A percentile compares a stretch with the other conserved stretches of the same genome.
phyloP scores from a whole-genome alignment of 2,329 filamentous ascomycete species.

The Trichophyton mentagrophytes region DNA sequence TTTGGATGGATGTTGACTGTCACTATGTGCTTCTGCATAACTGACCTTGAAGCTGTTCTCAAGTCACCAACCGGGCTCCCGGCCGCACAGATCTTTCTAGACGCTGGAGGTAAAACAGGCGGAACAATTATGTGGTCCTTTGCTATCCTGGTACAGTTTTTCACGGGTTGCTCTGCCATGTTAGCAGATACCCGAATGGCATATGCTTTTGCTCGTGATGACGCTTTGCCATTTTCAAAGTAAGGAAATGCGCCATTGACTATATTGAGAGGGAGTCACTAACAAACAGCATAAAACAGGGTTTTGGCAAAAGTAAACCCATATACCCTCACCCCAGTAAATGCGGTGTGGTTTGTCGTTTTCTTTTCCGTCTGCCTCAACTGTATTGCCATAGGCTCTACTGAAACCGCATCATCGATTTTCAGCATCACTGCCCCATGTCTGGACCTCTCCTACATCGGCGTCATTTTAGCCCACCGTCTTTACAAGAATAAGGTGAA shows the following conservation, averaged over 20 bases:
- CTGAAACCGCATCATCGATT: conserved; percentile 36
- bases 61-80: conserved; percentile 47
- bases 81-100: conserved; percentile 47
- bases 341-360: conserved; percentile 53
- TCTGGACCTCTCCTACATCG: conserved; percentile 43
- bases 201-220: conserved; percentile 48
- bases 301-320: conserved; percentile 42
- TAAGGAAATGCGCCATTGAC: conserved; percentile 19
- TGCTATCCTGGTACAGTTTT: conserved; percentile 51
- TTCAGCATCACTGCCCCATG: conserved; percentile 43
- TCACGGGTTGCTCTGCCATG: conserved; percentile 53
- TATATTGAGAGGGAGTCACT: not conserved
- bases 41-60: conserved; percentile 45
- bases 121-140: conserved; percentile 50
- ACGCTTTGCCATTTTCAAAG: conserved; percentile 48
- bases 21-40: conserved; percentile 51
- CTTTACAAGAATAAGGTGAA: conserved; percentile 40
- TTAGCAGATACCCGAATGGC: conserved; percentile 51
- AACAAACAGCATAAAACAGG: conserved; percentile 19
- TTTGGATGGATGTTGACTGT: conserved; percentile 52
- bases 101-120: conserved; percentile 45
- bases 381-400: conserved; percentile 35
- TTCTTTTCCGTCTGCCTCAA: conserved; percentile 42
- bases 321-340: conserved; percentile 46
- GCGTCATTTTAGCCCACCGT: conserved; percentile 47